Evolutionary conservation across 2,329 filamentous ascomycete genomes (phyloP).

Genomic region (Monosporascus sp.): DNA sequence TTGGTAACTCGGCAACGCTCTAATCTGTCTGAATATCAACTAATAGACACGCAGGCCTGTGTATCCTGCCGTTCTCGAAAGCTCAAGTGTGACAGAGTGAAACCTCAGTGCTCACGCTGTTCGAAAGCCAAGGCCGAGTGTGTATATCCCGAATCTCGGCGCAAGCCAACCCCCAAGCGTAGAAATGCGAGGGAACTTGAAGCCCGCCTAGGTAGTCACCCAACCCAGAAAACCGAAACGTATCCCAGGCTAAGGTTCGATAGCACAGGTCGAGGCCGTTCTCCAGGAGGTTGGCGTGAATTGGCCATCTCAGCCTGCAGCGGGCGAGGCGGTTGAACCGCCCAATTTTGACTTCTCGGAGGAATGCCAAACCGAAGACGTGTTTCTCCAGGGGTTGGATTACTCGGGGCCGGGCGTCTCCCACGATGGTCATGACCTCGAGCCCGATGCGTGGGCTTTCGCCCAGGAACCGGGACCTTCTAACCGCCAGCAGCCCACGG

Average conservation of each 20-base stretch:
- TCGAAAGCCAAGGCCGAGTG: constrained; percentile 69
- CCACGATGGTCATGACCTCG: constrained; percentile 1
- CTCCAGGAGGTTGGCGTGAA: constrained; percentile 58
- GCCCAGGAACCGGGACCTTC: constrained; percentile 4
- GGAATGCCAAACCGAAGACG: constrained; percentile 17
- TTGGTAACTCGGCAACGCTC: background rate
- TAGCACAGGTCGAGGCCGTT: constrained; percentile 77
- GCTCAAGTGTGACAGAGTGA: constrained; percentile 77
- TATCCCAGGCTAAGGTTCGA: constrained; percentile 13
- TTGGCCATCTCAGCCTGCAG: constrained; percentile 23
- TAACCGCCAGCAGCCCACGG: background rate
- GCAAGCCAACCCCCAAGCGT: constrained; percentile 83
- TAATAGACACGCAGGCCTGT: background rate
- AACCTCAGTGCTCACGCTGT: constrained; percentile 77
- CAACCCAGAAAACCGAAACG: constrained; percentile 6
- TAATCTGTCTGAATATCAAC: background rate
- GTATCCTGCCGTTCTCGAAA: constrained; percentile 72
- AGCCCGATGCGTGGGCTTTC: constrained; percentile 13
- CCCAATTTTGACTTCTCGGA: constrained; percentile 17
- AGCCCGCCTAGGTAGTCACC: constrained; percentile 67
- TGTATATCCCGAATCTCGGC: constrained; percentile 80
- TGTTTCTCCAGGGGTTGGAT: constrained; percentile 22
- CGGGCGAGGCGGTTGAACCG: constrained; percentile 18
- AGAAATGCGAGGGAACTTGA: constrained; percentile 89
- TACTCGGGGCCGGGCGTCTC: constrained; percentile 12